Base-by-base conservation (phyloP, 495 filamentous ascomycete species). In the Massariosphaeria phaeospora region DNA sequence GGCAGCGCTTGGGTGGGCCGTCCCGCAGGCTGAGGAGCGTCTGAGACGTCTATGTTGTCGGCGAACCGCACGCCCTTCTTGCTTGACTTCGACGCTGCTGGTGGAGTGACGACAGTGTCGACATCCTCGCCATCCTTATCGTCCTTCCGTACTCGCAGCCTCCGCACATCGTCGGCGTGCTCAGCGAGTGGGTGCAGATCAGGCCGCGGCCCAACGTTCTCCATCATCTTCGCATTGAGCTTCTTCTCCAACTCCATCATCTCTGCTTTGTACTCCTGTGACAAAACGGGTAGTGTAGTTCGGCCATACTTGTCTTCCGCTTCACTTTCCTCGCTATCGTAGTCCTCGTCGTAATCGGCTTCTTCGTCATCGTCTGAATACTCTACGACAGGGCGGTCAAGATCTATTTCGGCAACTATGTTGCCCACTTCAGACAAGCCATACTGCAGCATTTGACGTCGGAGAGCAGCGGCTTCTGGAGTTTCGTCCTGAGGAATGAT, bases 371-470 rank as follows among this genome's bases (percentile, higher is more conserved):
- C 72, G 29, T 68, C 73, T n/a, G 74, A 71, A 39, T 72, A 54
- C 1, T 63, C 55, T 13, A 20, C 79, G 23, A 78, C 80, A 6
- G 43, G 57, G 27, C 90, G 86, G 40, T 95, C 88, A 11, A 98
- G 65, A 50, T 93, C 79, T 27, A 98, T 75, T 71, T 96, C 89
- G n/a, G 91, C 91, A 6, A 98, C 91, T 1, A 98, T 85, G 21
- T 87, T 79, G 1, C 88, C 88, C 48, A 98, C 82, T 60, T 96
- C 90, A 38, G 81, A 69, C 67, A 93, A 79, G 40, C 84, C 84
- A 62, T 96, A 97, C 54, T 86, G 75, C n/a, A 96, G 70, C 93
- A 98, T 97, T 59, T 96, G 82, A 48, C 84, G 80, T 10, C 94
- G 86, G 2, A 95, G 69, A n/a, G 74, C 73, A 9, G 86, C 83